Conservation (phyloP, 768 basidiomycete species). For the Trametes maxima region DNA sequence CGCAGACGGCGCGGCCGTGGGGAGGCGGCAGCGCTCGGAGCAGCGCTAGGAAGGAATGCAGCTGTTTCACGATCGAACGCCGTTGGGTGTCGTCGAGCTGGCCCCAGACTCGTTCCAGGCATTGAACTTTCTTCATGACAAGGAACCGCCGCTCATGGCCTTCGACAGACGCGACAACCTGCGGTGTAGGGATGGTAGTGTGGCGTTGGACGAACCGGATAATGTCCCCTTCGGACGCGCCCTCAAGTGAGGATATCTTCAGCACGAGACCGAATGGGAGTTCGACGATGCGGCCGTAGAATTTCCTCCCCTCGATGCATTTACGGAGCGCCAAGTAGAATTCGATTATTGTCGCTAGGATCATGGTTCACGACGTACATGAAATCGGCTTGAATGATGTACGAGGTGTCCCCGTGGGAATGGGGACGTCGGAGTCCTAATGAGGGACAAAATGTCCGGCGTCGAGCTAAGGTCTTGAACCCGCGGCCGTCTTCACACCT, state of each 20-base stretch:
- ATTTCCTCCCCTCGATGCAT: too few species aligned
- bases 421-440: too few species aligned
- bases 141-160: not conserved
- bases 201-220: conserved; percentile 1
- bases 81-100: not conserved
- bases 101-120: not conserved
- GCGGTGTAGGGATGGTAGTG: conserved; percentile 1
- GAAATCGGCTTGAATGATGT: too few species aligned
- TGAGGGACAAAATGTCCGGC: too few species aligned
- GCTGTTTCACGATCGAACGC: not conserved
- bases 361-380: too few species aligned
- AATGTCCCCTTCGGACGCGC: not conserved
- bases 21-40: not conserved
- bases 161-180: not conserved
- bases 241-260: not conserved
- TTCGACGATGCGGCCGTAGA: not conserved
- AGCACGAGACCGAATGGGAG: not conserved
- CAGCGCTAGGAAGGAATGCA: not conserved
- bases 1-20: not conserved
- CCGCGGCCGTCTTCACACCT: too few species aligned
- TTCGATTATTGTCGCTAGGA: too few species aligned
- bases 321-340: too few species aligned
- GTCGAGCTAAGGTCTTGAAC: too few species aligned
- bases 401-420: too few species aligned
- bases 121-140: not conserved